Base-by-base conservation (phyloP, 352 stramenopile genomes). In the Paralagenidium karlingii region DNA sequence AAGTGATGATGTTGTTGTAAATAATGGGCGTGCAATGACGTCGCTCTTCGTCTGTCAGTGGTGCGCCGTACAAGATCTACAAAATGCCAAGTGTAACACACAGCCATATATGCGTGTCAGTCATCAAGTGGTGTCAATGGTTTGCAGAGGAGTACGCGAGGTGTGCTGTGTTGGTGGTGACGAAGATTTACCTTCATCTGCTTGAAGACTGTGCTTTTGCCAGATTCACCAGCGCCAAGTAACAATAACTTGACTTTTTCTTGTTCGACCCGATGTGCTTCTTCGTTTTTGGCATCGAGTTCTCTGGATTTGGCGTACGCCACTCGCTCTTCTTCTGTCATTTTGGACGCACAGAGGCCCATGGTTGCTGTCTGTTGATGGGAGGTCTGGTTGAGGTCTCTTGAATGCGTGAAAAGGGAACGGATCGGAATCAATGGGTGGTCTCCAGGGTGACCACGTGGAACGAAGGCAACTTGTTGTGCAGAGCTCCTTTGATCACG, bases 181-280 rank as follows among this genome's bases (percentile, higher is more conserved):
- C 3, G 8, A 41, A 38, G 15, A 31, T 61, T 32, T 47, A 83
- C 69, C 70, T 87, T 88, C 82, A 94, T 94, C 51, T 94, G 81
- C 58, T 93, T 94, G 60, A 94, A 94, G 38, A 94, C 94, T 12
- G 92, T 97, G 28, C 82, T 96, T 58, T 98, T 97, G 31, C 90
- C 90, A 42, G 83, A 96, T 63, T 97, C 90, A 38, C 89, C 92
- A 7, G 90, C 87, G 7, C 92, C 92, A 4, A 98, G 65, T 24
- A 97, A 61, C 19, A 98, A 60, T 34, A 98, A 66, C 69, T 98
- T 98, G 41, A 98, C 88, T 52, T 98, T 97, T 43, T 87, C 73
- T 42, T 84, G 73, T 49, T 87, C 73, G 12, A 68, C 69, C 8
- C 69, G 69, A 20, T 87, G 73, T 9, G 69, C 73, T 42, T 84